phyloP scores from a whole-genome alignment of 1,139 yeast genomes.

The Taphrina wiesneri region DNA sequence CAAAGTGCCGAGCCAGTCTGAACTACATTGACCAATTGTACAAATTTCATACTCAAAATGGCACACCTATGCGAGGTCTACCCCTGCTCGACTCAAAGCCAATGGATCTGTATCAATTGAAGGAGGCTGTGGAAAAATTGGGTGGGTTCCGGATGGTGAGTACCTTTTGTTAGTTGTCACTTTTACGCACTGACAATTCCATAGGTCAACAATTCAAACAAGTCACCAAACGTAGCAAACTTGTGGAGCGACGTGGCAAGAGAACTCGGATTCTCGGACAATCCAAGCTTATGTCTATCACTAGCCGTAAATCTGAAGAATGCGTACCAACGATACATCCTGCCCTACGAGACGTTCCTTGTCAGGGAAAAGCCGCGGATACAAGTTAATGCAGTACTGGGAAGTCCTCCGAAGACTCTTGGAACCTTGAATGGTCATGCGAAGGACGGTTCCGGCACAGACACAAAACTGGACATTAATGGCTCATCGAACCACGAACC shows the following conservation, averaged over 20 bases:
- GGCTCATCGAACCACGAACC: not conserved
- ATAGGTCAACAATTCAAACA: constrained; percentile 21
- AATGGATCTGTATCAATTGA: constrained; percentile 47
- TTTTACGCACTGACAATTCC: not conserved
- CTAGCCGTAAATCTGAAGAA: constrained; percentile 58
- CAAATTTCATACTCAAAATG: constrained; percentile 44
- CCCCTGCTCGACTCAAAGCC: constrained; percentile 49
- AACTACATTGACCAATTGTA: constrained; percentile 47
- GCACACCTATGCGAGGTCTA: constrained; percentile 42
- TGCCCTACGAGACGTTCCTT: constrained; percentile 47
- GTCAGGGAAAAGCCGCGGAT: constrained; percentile 37
- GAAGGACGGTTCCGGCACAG: constrained; percentile 17
- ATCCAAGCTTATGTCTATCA: constrained; percentile 68
- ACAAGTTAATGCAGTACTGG: constrained; percentile 17
- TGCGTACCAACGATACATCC: constrained; percentile 48
- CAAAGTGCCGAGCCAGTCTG: constrained; percentile 46
- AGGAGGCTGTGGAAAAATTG: constrained; percentile 46
- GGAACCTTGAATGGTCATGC: not conserved
- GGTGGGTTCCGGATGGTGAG: constrained; percentile 49
- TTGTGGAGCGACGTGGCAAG: constrained; percentile 58
- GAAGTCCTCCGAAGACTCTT: constrained; percentile 5
- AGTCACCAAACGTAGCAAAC: constrained; percentile 41
- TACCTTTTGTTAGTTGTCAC: not conserved
- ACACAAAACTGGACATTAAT: not conserved
- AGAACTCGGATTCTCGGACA: constrained; percentile 72